Evolutionary conservation across 768 basidiomycete genomes (phyloP), one percentile per base, ranked within the genome.

Genomic region (Amanita polypyramis): DNA sequence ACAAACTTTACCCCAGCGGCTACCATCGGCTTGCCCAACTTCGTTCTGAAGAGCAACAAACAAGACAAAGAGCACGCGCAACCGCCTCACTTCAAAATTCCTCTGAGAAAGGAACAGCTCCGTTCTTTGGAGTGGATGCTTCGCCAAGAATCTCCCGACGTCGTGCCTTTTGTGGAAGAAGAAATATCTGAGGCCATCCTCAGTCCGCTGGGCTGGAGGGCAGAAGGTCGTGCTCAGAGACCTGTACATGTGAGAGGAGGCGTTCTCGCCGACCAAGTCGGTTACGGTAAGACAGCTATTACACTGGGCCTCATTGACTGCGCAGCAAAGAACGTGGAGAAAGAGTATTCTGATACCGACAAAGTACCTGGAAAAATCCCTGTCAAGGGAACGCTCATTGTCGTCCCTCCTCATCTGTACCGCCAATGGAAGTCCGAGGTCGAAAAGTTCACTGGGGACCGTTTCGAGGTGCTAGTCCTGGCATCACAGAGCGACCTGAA

Each of bases 201-300:
- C 3, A 83, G 81, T 51, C 80, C 90, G 44, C 68, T 96, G 10
- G 88, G 90, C 5, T 97, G 94, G 94, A 75, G 91, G 55, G 90
- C 89, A n/a, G 92, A 96, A 63, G 93, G 87, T 34, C 82, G 88
- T 35, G 92, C 87, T 3, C 80, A 86, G 54, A 68, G 92, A 29
- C 77, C 83, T 0, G 74, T 89, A 44, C 73, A 65, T 51, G 67
- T 96, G 35, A 75, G 87, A 47, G 93, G 94, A 14, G 93, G 94
- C 9, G 93, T 96, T 41, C 77, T 96, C 38, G 93, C 93, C 10
- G 94, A 97, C 57, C 85, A 94, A 67, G 94, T 97, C 51, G 94
- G 94, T 43, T 97, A 97, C 58, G 94, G 94, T 14, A 97, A 97
- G 68, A 97, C 94, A 0, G 93, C 92, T 17, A 94, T 96, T 54